Evolutionary conservation across 352 stramenopile genomes (phyloP), one percentile per base, ranked within the genome.

Genomic region (Phytophthora sp.): DNA sequence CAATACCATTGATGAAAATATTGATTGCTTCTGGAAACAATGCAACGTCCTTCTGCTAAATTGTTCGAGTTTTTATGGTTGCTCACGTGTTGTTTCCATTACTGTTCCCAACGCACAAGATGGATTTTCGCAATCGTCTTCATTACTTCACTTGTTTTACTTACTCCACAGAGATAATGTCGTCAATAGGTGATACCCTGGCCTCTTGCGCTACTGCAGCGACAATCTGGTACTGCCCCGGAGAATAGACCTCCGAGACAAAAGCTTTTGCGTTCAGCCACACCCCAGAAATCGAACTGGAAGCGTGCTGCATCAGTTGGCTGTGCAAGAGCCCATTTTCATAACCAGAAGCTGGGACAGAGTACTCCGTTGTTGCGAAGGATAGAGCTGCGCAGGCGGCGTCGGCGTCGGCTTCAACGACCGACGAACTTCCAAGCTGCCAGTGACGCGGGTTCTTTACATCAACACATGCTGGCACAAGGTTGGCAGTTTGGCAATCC

Each of bases 331-430:
- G n/a, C 26, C 63, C 66, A 51, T 89, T 89, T 31, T 89, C 80
- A 57, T 84, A 89, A 23, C 80, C 77, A 35, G 70, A 86, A 24
- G 77, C 66, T 39, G 80, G 74, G n/a, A 69, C 73, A 6, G 77
- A 79, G 53, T 77, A 89, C 50, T 55, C 39, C 53, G 80, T 46
- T 12, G 31, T 36, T 24, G 29, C 1, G 1, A 42, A 51, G 8
- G 36, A 23, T 16, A 66, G 36, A 36, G 57, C 65, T 46, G 58
- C 24, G 23, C 73, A 84, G 23, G 67, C 57, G 26, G 38, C 54
- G n/a, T 44, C 53, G 35, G 74, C 72, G 29, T 79, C 60, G 23
- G 66, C 57, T 73, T 86, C 79, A 46, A 63, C 41, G 20, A 79
- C 59, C 24, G 63, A 47, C 11, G 42, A 46, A n/a, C 20, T 62